Evolutionary conservation across 2,329 filamentous ascomycete genomes (phyloP).

Genomic region (Harringtonia lauricola): DNA sequence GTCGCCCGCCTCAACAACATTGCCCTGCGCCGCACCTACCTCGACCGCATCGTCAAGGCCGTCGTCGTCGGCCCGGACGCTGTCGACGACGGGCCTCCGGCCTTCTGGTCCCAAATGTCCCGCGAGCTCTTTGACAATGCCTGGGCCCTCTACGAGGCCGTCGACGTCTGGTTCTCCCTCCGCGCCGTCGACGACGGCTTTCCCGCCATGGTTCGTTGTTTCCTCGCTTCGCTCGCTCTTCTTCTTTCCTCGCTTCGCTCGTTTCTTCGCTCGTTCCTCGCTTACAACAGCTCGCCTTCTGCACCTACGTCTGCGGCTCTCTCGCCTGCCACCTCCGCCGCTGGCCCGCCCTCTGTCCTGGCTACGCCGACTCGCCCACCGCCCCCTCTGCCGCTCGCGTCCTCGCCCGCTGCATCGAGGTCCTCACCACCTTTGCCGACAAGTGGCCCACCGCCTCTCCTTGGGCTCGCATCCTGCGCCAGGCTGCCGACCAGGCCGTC

Average conservation of each 20-base stretch:
- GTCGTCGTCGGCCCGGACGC: not conserved
- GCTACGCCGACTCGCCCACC: conserved; percentile 7
- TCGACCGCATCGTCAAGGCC: conserved; percentile 26
- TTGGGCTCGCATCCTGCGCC: conserved; percentile 3
- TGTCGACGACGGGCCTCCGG: not conserved
- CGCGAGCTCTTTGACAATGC: conserved; percentile 20
- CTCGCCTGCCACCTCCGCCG: conserved; percentile 14
- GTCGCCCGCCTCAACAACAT: conserved; percentile 45
- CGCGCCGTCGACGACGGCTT: too few relatives aligned
- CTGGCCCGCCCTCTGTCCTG: conserved; percentile 9
- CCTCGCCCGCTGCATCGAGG: not conserved
- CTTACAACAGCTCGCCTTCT: conserved; percentile 27
- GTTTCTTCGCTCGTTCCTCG: conserved; percentile 16
- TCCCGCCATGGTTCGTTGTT: conserved; percentile 16
- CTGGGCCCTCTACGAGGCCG: too few relatives aligned
- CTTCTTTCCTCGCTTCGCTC: conserved; percentile 8
- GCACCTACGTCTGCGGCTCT: conserved; percentile 27
- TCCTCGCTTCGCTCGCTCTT: conserved; percentile 7
- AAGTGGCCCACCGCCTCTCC: conserved; percentile 4
- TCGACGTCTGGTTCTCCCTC: too few relatives aligned
- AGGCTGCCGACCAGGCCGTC: conserved; percentile 1
- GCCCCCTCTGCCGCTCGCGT: not conserved
- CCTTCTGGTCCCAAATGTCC: too few relatives aligned
- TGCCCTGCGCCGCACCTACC: conserved; percentile 40
- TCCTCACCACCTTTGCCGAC: conserved; percentile 3